Conservation (phyloP, 1,284 basidiomycete species). For the Termitomyces sp. region DNA sequence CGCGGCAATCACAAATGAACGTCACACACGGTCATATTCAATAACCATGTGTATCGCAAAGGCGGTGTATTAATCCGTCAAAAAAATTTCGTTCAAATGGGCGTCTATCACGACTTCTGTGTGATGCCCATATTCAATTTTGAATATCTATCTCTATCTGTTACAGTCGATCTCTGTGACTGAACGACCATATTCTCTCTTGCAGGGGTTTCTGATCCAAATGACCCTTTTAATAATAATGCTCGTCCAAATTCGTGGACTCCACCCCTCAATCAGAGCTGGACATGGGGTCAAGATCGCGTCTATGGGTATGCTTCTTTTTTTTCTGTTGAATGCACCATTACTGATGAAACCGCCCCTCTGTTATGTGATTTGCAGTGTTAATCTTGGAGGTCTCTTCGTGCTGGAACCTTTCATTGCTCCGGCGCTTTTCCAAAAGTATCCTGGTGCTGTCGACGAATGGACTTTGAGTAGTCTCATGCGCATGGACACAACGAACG, state of each 20-base stretch:
- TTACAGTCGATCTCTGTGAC: background rate
- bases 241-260: slow-evolving; percentile 71
- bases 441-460: slow-evolving; percentile 65
- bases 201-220: slow-evolving; percentile 54
- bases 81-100: background rate
- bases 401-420: slow-evolving; percentile 80
- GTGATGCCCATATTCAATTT: no score
- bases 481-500: slow-evolving; percentile 56
- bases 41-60: background rate
- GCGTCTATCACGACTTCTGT: slow-evolving; percentile 2
- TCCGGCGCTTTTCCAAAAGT: slow-evolving; percentile 73
- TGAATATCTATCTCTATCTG: background rate
- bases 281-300: slow-evolving; percentile 64
- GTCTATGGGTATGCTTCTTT: slow-evolving; percentile 48
- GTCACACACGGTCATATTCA: background rate
- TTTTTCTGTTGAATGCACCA: slow-evolving; percentile 9
- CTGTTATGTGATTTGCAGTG: slow-evolving; percentile 30
- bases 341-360: slow-evolving; percentile 2
- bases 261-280: slow-evolving; percentile 65
- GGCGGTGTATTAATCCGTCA: slow-evolving; percentile 3
- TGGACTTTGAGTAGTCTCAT: slow-evolving; percentile 69
- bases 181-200: slow-evolving; percentile 2
- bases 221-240: slow-evolving; percentile 68
- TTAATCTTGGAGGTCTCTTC: slow-evolving; percentile 73
- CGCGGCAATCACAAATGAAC: background rate